Base-by-base conservation (phyloP, 495 filamentous ascomycete genomes). In the Penicillium dipodomyicola region DNA sequence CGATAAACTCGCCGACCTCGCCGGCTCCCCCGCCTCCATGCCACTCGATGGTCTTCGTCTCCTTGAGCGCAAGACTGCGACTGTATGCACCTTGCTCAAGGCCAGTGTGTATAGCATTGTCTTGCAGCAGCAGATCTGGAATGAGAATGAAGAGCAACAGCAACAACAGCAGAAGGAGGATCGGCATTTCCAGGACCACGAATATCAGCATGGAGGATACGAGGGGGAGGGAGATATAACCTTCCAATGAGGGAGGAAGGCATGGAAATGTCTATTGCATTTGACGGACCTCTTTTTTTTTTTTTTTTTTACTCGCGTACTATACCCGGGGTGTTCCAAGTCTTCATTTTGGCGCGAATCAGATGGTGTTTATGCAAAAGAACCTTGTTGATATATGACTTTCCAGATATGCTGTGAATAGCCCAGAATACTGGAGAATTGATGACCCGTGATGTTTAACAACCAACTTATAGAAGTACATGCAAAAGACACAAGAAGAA, bases 81-180 rank as follows among this genome's bases (percentile, higher is more conserved):
- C 95, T 39, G 94, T 97, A 32, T 96, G 93, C 72, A 98, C 94
- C 56, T 67, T 97, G 68, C 79, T 98, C 67, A 97, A 98, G 77
- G 93, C 94, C 32, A 97, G 93, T 72, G 94, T 97, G 48, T 97
- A 97, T 72, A 94, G 88, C 69, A 97, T 98, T 78, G 92, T 98
- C 62, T 71, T 98, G 77, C 91, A 97, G 80, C 91, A 97, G 79
- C 88, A 97, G 82, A 94, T 95, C 54, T 84, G 86, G 54, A 84
- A 86, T 67, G 78, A 83, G 61, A 79, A 71, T 52, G 76, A 72
- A 57, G 72, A 73, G 54, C 69, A 69, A 53, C 65, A 68, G 51
- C 68, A 75, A 39, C 64, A 74, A 40, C 55, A 64, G 44, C 56
- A 73, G 51, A 57, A 64, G 37, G 61, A 62, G 54, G 65, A 63